These are phyloP conservation scores for Aspergillus clavatus DNA, from an alignment of 2,329 filamentous ascomycete species.

Conservation along the genomic window DNA sequence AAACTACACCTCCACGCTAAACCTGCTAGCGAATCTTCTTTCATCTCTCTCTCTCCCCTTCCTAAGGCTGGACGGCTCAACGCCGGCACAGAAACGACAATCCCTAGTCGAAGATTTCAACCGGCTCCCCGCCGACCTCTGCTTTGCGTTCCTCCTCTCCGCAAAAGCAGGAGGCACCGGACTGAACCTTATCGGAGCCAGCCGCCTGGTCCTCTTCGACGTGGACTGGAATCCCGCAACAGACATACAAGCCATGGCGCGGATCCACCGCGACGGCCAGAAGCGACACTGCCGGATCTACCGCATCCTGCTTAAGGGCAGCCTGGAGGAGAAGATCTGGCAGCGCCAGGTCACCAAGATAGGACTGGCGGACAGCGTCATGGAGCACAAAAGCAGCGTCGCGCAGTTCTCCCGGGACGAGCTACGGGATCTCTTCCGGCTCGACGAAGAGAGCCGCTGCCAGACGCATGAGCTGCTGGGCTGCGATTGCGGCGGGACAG, in stretches of 20 bases:
- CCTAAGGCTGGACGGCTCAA: constrained; percentile 65
- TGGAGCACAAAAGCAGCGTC: constrained; percentile 58
- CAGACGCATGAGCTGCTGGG: constrained; percentile 65
- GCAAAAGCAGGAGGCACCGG: constrained; percentile 68
- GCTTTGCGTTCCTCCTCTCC: constrained; percentile 66
- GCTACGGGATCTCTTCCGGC: constrained; percentile 60
- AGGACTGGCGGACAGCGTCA: constrained; percentile 65
- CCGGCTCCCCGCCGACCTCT: constrained; percentile 48
- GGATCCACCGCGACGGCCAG: constrained; percentile 68
- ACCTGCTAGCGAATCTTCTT: constrained; percentile 60
- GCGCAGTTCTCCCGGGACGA: constrained; percentile 63
- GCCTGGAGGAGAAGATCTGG: constrained; percentile 70
- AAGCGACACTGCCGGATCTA: constrained; percentile 65
- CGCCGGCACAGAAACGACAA: constrained; percentile 60
- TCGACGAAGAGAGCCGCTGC: constrained; percentile 58
- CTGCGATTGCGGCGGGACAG: constrained; percentile 58
- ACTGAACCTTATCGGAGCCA: constrained; percentile 66
- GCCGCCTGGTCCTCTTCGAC: constrained; percentile 65
- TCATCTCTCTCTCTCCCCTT: constrained; percentile 56
- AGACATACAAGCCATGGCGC: constrained; percentile 69
- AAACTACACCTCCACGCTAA: constrained; percentile 68
- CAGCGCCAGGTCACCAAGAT: constrained; percentile 68
- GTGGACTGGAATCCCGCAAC: constrained; percentile 73
- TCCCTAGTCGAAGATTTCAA: constrained; percentile 68
- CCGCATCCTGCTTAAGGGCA: constrained; percentile 62